These are phyloP conservation scores for Fusarium pseudocircinatum DNA, from an alignment of 2,329 filamentous ascomycete species.

Conservation along the genomic window DNA sequence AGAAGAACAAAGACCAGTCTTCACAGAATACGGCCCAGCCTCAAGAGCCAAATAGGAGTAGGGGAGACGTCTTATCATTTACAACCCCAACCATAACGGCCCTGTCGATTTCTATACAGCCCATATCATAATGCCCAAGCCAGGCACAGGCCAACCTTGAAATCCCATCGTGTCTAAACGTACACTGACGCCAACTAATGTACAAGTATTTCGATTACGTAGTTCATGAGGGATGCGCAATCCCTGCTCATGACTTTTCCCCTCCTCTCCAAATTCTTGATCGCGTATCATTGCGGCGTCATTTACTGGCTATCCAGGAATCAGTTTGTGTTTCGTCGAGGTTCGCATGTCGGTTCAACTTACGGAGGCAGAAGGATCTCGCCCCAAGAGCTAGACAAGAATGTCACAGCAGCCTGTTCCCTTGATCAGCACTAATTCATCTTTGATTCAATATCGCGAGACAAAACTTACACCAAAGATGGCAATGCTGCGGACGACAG, in stretches of 20 bases:
- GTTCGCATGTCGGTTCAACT: conserved; percentile 38
- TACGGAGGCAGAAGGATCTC: conserved; percentile 74
- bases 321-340: conserved; percentile 12
- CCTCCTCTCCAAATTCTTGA: not conserved
- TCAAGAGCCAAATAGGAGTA: not conserved
- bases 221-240: conserved; percentile 2
- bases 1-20: not conserved
- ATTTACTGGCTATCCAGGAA: conserved; percentile 38
- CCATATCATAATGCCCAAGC: conserved; percentile 32
- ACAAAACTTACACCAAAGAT: conserved; percentile 70
- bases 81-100: conserved; percentile 9
- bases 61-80: not conserved
- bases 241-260: not conserved
- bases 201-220: conserved; percentile 41
- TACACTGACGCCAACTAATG: conserved; percentile 44
- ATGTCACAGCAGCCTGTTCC: conserved; percentile 68
- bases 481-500: conserved; percentile 73
- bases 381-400: conserved; percentile 74
- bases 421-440: conserved; percentile 1
- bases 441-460: too few relatives aligned
- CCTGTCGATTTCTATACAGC: conserved; percentile 29
- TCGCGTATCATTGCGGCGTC: conserved; percentile 12
- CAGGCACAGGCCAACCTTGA: conserved; percentile 21
- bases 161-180: conserved; percentile 39
- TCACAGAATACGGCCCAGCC: not conserved